Evolutionary conservation across 2,329 filamentous ascomycete genomes (phyloP), one percentile per base, ranked within the genome.

Genomic region (Verticillium nubilum): DNA sequence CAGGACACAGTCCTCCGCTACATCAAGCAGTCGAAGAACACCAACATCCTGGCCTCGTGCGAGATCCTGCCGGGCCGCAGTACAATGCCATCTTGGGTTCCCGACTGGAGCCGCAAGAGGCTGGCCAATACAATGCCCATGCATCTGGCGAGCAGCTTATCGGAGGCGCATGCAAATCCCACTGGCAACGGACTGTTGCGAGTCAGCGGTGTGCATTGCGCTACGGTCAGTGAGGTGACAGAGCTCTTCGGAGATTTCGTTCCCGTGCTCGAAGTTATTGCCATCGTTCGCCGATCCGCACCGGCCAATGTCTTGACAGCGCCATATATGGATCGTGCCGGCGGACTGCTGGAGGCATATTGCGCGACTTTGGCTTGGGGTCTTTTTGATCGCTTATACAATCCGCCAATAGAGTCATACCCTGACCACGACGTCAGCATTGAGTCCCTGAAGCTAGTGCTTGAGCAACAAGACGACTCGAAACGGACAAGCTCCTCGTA

Each of bases 71-170:
- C 56, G 13, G 19, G 15, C 25, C 47, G 37, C n/a, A 29, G 26
- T 2, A 33, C 37, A 13, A 57, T 66, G 13, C 63, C 63, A 5
- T 61, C 63, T 1, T 65, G 63, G 63, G 60, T 66, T 56, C 59
- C 69, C 64, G 29, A 69, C 67, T 35, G 56, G 56, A 52, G 35
- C 7, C 26, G 26, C 13, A 57, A 57, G 42, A n/a, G 56, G 9
- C 6, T 52, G 5, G 56, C 56, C 9, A 57, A 57, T 19, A 28
- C 37, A 15, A 57, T 57, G 56, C 56, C 56, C 4, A 57, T 57
- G 56, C 42, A 52, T 27, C 56, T 57, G 13, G 56, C 56, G 26
- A 57, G 56, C 56, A 25, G 26, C 26, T 13, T 57, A 26, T 57
- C 56, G 1, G 42, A 52, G 42, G 56, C 56, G 15, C 37, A 52